A percentile compares a stretch with the other conserved stretches of the same genome.
Evolutionary conservation across 176 grass and related monocot genomes (phyloP).

Genomic region (Microstegium vimineum): DNA sequence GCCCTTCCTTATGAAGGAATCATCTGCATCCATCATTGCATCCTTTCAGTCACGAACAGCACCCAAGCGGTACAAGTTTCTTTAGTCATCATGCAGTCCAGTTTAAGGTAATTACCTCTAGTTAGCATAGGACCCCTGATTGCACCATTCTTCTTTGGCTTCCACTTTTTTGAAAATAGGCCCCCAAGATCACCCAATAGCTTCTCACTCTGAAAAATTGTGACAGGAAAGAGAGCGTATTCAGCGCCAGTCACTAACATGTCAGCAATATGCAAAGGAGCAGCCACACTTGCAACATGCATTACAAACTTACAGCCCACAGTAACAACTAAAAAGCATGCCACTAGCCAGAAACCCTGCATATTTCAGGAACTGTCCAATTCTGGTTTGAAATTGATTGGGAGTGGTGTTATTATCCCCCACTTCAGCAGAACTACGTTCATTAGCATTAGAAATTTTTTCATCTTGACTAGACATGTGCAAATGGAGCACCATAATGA

Average conservation of each 20-base stretch:
- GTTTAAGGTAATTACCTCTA: constrained; percentile 47
- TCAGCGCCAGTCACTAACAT: neutral
- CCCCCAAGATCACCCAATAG: constrained; percentile 82
- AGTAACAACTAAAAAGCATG: neutral
- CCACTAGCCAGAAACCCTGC: neutral
- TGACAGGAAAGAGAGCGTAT: neutral
- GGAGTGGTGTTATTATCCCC: neutral
- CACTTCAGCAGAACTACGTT: neutral
- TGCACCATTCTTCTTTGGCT: constrained; percentile 58
- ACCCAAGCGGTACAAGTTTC: neutral
- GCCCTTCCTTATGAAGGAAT: constrained; percentile 69
- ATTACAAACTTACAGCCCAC: neutral
- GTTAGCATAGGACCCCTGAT: constrained; percentile 72
- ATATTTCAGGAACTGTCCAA: neutral
- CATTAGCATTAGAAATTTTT: neutral
- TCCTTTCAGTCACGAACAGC: neutral
- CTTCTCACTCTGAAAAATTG: constrained; percentile 62
- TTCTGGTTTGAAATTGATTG: neutral
- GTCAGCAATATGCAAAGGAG: neutral
- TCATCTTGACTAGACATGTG: neutral
- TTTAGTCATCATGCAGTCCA: neutral
- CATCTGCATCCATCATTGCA: constrained; percentile 47
- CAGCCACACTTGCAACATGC: neutral
- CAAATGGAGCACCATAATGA: neutral
- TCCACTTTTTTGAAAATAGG: constrained; percentile 90